Evolutionary conservation across 2,329 filamentous ascomycete species (phyloP).

Genomic region (Purpureocillium takamizusanense): DNA sequence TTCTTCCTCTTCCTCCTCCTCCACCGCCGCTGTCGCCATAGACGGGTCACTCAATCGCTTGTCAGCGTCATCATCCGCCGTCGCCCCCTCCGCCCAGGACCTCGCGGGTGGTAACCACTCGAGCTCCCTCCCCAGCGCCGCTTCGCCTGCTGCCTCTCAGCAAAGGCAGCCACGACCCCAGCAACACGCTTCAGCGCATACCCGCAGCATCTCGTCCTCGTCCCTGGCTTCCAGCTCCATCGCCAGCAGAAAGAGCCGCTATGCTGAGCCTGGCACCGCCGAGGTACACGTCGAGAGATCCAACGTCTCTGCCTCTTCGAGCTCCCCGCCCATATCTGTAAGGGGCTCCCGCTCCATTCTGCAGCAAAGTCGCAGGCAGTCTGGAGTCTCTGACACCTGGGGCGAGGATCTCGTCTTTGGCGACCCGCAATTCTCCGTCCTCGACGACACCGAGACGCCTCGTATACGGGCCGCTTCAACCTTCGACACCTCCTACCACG

Average conservation of each 20-base stretch:
- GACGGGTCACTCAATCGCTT: no score
- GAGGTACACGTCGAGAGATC: constrained; percentile 48
- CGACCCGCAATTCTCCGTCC: constrained; percentile 33
- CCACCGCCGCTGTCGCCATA: no score
- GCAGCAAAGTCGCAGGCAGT: constrained; percentile 32
- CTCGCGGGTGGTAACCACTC: not conserved
- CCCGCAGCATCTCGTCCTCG: constrained; percentile 36
- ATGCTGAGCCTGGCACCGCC: constrained; percentile 51
- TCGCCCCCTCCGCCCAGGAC: no score
- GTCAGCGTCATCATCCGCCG: no score
- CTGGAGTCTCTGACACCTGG: constrained; percentile 30
- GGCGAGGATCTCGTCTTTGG: constrained; percentile 26
- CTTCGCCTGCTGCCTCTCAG: not conserved
- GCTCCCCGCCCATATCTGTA: constrained; percentile 33
- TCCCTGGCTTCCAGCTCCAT: constrained; percentile 20
- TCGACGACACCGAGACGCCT: constrained; percentile 40
- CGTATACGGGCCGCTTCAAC: constrained; percentile 27
- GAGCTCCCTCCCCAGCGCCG: not conserved
- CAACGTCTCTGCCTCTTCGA: constrained; percentile 53
- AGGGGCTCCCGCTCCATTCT: constrained; percentile 31
- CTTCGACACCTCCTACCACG: constrained; percentile 16
- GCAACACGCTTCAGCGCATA: constrained; percentile 16
- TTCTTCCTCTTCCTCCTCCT: no score
- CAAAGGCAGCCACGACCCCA: not conserved
- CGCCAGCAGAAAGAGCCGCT: constrained; percentile 43